phyloP scores from a whole-genome alignment of 139 green algal species.

The Chlorella vulgaris region DNA sequence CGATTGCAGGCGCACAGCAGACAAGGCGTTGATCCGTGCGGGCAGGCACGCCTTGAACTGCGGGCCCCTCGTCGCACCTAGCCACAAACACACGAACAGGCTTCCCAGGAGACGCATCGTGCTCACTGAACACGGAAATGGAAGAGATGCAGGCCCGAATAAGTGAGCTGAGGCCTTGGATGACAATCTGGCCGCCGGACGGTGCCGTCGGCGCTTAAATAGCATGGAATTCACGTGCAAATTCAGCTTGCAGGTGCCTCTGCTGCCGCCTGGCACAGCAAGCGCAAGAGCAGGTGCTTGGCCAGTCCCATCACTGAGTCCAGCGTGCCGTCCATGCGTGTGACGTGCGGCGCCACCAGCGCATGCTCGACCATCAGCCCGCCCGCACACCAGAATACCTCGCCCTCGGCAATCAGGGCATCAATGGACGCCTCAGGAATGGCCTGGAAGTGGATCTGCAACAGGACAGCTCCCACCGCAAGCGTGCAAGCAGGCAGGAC shows the following conservation, averaged over 20 bases:
- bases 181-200: too few relatives aligned
- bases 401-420: conserved; percentile 68
- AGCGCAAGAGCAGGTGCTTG: conserved; percentile 55
- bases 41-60: too few relatives aligned
- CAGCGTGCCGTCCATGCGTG: conserved; percentile 61
- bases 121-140: too few relatives aligned
- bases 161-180: too few relatives aligned
- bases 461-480: not conserved
- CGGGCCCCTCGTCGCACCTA: too few relatives aligned
- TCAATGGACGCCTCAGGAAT: conserved; percentile 69
- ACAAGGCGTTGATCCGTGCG: too few relatives aligned
- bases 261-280: conserved; percentile 20
- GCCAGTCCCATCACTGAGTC: conserved; percentile 80
- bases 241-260: not conserved
- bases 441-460: conserved; percentile 64
- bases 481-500: not conserved
- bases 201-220: too few relatives aligned
- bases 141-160: too few relatives aligned
- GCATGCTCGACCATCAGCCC: conserved; percentile 84
- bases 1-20: too few relatives aligned
- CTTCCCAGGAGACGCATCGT: too few relatives aligned
- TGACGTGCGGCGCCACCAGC: conserved; percentile 64
- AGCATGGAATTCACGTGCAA: too few relatives aligned
- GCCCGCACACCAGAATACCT: conserved; percentile 72
- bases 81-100: too few relatives aligned